These are phyloP conservation scores for Aspergillus niger DNA, from an alignment of 2,329 filamentous ascomycete species.

Conservation along the genomic window DNA sequence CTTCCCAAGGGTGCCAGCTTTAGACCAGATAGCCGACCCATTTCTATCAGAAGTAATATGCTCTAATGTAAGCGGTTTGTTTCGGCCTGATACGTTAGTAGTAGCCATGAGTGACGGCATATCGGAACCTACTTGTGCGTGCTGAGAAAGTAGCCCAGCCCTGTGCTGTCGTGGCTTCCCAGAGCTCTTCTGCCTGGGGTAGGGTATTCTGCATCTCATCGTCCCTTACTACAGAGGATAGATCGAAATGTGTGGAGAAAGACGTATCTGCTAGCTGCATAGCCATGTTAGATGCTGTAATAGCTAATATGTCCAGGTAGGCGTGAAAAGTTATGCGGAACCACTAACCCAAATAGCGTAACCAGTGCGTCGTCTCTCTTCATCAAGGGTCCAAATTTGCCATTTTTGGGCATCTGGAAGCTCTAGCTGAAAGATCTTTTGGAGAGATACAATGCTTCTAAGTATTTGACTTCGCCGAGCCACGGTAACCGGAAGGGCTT, in stretches of 20 bases:
- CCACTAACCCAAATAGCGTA: neutral
- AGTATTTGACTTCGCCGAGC: neutral
- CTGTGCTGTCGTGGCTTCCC: neutral
- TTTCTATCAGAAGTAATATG: neutral
- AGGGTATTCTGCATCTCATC: constrained; percentile 3
- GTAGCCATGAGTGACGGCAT: neutral
- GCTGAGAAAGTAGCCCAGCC: neutral
- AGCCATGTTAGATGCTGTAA: neutral
- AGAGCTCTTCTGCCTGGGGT: neutral
- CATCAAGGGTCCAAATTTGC: neutral
- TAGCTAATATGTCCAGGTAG: neutral
- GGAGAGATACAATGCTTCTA: neutral
- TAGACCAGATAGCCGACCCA: neutral
- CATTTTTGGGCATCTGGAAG: neutral
- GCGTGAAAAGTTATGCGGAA: too few species aligned
- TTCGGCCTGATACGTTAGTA: neutral
- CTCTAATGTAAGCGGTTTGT: neutral
- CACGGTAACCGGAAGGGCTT: neutral
- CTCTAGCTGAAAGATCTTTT: neutral
- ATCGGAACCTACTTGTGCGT: neutral
- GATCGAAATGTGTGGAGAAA: neutral
- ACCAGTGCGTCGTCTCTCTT: neutral
- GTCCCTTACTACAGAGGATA: neutral
- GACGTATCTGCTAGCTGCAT: neutral
- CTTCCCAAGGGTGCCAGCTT: neutral